A percentile compares a stretch with the other conserved stretches of the same genome.
These are phyloP conservation scores for Obelidium mucronatum DNA, from an alignment of 192 early-diverging fungal genomes.

Conservation along the genomic window DNA sequence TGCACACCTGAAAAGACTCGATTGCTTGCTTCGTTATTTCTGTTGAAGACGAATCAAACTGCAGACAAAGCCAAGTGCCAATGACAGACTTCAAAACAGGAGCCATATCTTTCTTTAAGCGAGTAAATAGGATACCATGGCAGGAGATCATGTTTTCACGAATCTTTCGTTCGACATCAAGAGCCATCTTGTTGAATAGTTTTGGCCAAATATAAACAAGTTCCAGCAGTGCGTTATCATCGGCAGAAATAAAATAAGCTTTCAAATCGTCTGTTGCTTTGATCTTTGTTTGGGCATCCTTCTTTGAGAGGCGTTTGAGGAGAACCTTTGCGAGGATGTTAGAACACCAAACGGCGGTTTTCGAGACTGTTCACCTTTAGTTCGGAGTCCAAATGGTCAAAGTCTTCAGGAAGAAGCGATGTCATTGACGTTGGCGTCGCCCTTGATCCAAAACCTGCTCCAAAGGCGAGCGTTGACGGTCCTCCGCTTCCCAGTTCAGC, in stretches of 20 bases:
- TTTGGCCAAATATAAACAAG: conserved; percentile 46
- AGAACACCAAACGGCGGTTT: conserved; percentile 44
- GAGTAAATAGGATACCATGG: conserved; percentile 73
- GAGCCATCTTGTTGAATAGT: conserved; percentile 67
- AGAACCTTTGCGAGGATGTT: conserved; percentile 73
- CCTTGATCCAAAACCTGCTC: conserved; percentile 40
- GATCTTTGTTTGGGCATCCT: conserved; percentile 85
- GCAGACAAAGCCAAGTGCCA: conserved; percentile 82
- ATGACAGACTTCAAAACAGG: conserved; percentile 82
- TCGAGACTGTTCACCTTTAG: conserved; percentile 40
- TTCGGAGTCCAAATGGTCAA: conserved; percentile 37
- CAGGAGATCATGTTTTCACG: conserved; percentile 71
- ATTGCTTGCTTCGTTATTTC: conserved; percentile 75
- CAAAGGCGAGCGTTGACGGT: conserved; percentile 75
- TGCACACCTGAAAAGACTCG: conserved; percentile 70
- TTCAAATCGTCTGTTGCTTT: conserved; percentile 87
- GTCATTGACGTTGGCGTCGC: conserved; percentile 38
- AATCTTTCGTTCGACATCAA: conserved; percentile 88
- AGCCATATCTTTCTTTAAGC: conserved; percentile 77
- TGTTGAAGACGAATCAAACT: conserved; percentile 77
- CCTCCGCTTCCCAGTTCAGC: conserved; percentile 66
- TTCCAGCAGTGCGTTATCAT: conserved; percentile 6
- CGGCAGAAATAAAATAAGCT: conserved; percentile 55
- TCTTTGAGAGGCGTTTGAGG: conserved; percentile 85
- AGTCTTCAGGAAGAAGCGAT: conserved; percentile 43